phyloP scores from a whole-genome alignment of 495 filamentous ascomycete genomes.

The Neurospora africana region DNA sequence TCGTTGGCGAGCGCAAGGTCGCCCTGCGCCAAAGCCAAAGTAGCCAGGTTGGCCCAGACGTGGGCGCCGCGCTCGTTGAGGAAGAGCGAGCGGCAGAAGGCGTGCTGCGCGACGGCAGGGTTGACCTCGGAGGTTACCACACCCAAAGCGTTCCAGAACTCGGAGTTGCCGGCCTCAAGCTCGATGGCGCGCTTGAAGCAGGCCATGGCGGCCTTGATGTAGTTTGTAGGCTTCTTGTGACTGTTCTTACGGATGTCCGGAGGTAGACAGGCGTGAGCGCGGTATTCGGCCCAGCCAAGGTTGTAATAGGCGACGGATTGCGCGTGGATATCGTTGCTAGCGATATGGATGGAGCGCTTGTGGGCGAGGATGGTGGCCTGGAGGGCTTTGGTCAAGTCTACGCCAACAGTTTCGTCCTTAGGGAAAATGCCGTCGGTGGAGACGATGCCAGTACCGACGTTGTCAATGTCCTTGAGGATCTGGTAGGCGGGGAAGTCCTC shows the following conservation, averaged over 20 bases:
- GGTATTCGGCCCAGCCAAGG: constrained; percentile 85
- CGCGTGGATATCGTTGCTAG: constrained; percentile 69
- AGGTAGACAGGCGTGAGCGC: constrained; percentile 57
- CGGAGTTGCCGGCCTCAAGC: constrained; percentile 84
- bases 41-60: constrained; percentile 83
- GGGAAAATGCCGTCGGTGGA: constrained; percentile 29
- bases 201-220: constrained; percentile 70
- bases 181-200: constrained; percentile 98
- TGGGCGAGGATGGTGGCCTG: constrained; percentile 70
- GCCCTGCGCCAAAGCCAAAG: constrained; percentile 73
- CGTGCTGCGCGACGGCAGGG: constrained; percentile 82
- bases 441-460: constrained; percentile 45
- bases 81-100: constrained; percentile 83
- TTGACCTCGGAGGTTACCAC: constrained; percentile 78
- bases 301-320: constrained; percentile 96
- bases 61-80: constrained; percentile 80
- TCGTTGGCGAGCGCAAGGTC: constrained; percentile 77
- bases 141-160: constrained; percentile 96
- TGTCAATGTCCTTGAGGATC: constrained; percentile 59
- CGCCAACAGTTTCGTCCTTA: constrained; percentile 36
- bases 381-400: constrained; percentile 41
- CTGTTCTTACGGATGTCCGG: constrained; percentile 32
- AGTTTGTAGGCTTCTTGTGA: constrained; percentile 45
- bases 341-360: constrained; percentile 71
- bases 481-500: constrained; percentile 46